Evolutionary conservation across 495 filamentous ascomycete species (phyloP).

Genomic region (Elasticomyces elasticus): DNA sequence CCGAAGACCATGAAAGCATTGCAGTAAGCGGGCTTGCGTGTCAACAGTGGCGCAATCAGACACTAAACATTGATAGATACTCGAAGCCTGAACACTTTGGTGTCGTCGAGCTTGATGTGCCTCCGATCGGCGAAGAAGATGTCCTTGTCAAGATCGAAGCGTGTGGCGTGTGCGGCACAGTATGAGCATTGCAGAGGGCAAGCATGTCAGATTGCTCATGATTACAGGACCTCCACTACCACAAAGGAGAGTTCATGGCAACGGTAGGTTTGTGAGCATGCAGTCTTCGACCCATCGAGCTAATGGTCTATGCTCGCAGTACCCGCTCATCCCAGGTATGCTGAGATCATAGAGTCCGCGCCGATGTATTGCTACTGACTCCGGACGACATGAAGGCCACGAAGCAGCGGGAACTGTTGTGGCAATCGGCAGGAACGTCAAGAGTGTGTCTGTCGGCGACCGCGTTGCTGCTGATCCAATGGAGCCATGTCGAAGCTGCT

Average conservation of each 20-base stretch:
- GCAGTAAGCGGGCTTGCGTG: background rate
- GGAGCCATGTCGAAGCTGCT: conserved; percentile 61
- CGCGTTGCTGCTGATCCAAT: conserved; percentile 49
- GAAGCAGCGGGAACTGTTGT: conserved; percentile 49
- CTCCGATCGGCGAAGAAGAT: conserved; percentile 1
- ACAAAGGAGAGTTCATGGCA: conserved; percentile 16
- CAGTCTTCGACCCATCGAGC: background rate
- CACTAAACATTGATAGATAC: background rate
- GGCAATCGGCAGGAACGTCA: conserved; percentile 45
- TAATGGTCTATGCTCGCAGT: background rate
- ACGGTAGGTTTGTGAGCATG: background rate
- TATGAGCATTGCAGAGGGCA: background rate
- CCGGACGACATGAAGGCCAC: conserved; percentile 37
- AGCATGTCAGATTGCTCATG: background rate
- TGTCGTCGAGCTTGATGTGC: conserved; percentile 10
- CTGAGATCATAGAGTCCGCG: background rate
- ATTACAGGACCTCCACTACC: conserved; percentile 8
- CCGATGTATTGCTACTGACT: background rate
- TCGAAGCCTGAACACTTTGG: conserved; percentile 1
- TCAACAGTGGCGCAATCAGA: background rate
- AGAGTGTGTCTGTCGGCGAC: conserved; percentile 54
- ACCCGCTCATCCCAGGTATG: conserved; percentile 3
- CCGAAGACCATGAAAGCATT: conserved; percentile 10
- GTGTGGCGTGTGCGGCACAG: conserved; percentile 14
- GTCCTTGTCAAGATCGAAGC: conserved; percentile 12